These are phyloP conservation scores for Laburnicola sp. DNA, from an alignment of 2,329 filamentous ascomycete genomes.

Conservation along the genomic window DNA sequence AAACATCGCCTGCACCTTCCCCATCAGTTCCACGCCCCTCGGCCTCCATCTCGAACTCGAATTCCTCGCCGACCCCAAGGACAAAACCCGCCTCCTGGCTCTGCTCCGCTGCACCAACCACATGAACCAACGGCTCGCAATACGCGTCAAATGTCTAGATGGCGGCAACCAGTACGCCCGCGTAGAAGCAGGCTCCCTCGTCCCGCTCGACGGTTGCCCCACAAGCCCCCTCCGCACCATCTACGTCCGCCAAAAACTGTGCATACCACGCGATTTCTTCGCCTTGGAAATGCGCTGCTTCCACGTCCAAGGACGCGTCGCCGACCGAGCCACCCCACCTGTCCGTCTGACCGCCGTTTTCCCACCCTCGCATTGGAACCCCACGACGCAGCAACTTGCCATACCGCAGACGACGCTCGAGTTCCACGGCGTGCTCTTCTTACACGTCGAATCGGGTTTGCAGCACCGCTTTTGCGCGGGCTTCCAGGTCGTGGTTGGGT, in stretches of 20 bases:
- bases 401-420: slow-evolving; percentile 18
- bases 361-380: slow-evolving; percentile 21
- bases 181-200: slow-evolving; percentile 53
- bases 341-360: slow-evolving; percentile 23
- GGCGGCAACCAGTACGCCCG: slow-evolving; percentile 40
- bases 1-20: slow-evolving; percentile 20
- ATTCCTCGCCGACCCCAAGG: slow-evolving; percentile 21
- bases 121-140: slow-evolving; percentile 29
- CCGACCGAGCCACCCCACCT: slow-evolving; percentile 18
- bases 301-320: slow-evolving; percentile 22
- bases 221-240: slow-evolving; percentile 27
- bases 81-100: slow-evolving; percentile 20
- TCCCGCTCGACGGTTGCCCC: slow-evolving; percentile 51
- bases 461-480: slow-evolving; percentile 19
- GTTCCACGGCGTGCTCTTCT: slow-evolving; percentile 19
- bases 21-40: slow-evolving; percentile 24
- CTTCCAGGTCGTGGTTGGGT: slow-evolving; percentile 27
- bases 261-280: slow-evolving; percentile 26
- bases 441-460: slow-evolving; percentile 20
- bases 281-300: slow-evolving; percentile 26
- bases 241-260: slow-evolving; percentile 28
- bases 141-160: slow-evolving; percentile 27
- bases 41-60: slow-evolving; percentile 30
- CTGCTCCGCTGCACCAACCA: slow-evolving; percentile 27
- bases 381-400: slow-evolving; percentile 17